Base-by-base conservation (phyloP, 2,329 filamentous ascomycete genomes). In the Neofusicoccum cordaticola region DNA sequence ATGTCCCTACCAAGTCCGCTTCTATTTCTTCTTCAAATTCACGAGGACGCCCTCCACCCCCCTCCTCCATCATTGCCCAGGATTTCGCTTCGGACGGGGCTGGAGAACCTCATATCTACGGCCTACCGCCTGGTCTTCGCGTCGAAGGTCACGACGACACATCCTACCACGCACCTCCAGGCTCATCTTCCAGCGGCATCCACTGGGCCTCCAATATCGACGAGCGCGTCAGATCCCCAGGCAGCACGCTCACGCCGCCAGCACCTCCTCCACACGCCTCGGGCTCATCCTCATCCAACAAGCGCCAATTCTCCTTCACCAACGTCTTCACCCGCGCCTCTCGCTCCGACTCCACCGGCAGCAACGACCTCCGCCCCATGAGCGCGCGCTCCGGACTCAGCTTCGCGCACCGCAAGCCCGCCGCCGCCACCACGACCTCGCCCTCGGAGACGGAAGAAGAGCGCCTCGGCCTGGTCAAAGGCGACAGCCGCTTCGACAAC, bases 251-350 rank as follows among this genome's bases (percentile, higher is more conserved):
- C 12, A 79, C 78, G 2, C 83, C 87, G 1, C 88, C 89, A 0
- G 75, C 72, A 64, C 76, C 85, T 3, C 88, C 88, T 1, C 88
- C 88, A 4, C 87, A 82, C 64, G 67, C 75, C 69, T 67, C 77
- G 69, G 67, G 77, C 63, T 42, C 67, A 66, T n/a, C 63, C 68
- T 3, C 71, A 72, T 68, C 75, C 69, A 67, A 77, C 69, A 86
- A 90, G 11, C 85, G 94, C 66, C 92, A 97, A 73, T 99, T 98
- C 79, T 96, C 91, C 17, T 98, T 98, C 82, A 90, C 93, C 68
- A 92, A 90, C 69, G 87, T 97, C 61, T 95, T 97, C 77, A n/a
- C 35, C 31, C 56, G 22, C 56, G 34, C 35, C 56, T 84, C 88
- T 41, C 71, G 72, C 58, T 70, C 72, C 31, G 67, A 66, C 7